A percentile compares a stretch with the other conserved stretches of the same genome.
Evolutionary conservation across 352 stramenopile species (phyloP).

Genomic region (Phytopythium kandeliae): DNA sequence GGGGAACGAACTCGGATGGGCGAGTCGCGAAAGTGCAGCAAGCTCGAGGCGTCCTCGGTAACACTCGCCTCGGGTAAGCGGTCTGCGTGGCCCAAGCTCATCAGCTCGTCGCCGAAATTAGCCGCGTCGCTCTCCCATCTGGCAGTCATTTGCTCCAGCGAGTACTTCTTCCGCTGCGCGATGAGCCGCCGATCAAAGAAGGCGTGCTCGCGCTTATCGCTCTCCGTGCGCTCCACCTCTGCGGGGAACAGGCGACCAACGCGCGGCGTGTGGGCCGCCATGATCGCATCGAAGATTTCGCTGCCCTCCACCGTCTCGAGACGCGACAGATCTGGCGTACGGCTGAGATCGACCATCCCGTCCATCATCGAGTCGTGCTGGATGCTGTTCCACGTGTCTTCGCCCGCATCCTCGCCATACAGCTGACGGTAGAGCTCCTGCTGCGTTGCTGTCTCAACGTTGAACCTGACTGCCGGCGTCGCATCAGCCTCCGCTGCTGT

Average conservation of each 20-base stretch:
- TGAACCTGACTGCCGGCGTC: background rate
- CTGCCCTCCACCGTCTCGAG: slow-evolving; percentile 66
- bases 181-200: slow-evolving; percentile 38
- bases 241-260: slow-evolving; percentile 40
- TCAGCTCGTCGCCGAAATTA: slow-evolving; percentile 5
- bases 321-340: slow-evolving; percentile 22
- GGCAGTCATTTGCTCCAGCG: slow-evolving; percentile 17
- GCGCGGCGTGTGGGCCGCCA: slow-evolving; percentile 35
- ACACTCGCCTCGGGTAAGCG: background rate
- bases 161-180: slow-evolving; percentile 32
- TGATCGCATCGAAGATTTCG: slow-evolving; percentile 46
- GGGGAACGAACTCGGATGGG: slow-evolving; percentile 4
- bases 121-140: slow-evolving; percentile 12
- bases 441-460: background rate
- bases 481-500: background rate
- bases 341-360: slow-evolving; percentile 39
- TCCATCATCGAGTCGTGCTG: slow-evolving; percentile 11
- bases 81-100: background rate
- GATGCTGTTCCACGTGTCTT: slow-evolving; percentile 1
- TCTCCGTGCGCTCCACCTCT: slow-evolving; percentile 32
- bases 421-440: background rate
- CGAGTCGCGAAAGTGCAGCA: background rate
- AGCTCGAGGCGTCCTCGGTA: background rate
- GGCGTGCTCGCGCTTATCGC: slow-evolving; percentile 45
- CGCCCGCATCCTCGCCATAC: slow-evolving; percentile 1